phyloP scores from a whole-genome alignment of 2,329 filamentous ascomycete species.

The Neospermospora avenae region DNA sequence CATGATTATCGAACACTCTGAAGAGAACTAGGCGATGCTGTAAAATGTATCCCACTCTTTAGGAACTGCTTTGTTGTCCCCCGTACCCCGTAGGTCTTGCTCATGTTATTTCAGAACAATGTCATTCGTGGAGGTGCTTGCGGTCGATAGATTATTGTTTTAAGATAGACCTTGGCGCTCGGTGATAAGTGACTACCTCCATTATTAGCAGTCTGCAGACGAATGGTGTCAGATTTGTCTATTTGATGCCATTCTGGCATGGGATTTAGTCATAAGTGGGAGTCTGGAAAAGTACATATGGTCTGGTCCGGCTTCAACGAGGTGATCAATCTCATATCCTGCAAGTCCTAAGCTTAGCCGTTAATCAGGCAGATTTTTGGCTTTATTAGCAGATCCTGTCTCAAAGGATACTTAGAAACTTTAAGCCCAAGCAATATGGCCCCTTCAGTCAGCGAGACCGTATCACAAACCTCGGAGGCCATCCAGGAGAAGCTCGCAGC shows the following conservation, averaged over 20 bases:
- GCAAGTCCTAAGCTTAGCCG: too few species aligned
- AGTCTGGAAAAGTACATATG: not conserved
- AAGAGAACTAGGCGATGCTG: not conserved
- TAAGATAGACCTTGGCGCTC: not conserved
- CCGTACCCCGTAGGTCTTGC: not conserved
- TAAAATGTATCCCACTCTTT: not conserved
- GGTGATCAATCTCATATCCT: not conserved
- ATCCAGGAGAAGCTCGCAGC: slow-evolving; percentile 28
- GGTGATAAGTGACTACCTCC: slow-evolving; percentile 4
- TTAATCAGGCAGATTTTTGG: not conserved
- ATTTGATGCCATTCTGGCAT: slow-evolving; percentile 11
- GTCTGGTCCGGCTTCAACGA: not conserved
- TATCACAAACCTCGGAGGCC: slow-evolving; percentile 23
- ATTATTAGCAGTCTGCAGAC: not conserved
- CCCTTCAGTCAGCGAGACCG: slow-evolving; percentile 28
- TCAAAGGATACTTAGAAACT: not conserved
- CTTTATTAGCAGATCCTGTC: not conserved
- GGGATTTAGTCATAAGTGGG: not conserved
- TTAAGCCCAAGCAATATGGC: slow-evolving; percentile 27
- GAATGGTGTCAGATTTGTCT: slow-evolving; percentile 14
- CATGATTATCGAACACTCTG: not conserved
- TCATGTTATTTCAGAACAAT: not conserved
- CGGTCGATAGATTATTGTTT: not conserved
- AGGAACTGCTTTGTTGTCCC: not conserved
- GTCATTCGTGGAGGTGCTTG: not conserved